A percentile compares a stretch with the other conserved stretches of the same genome.
These are phyloP conservation scores for Septoria linicola DNA, from an alignment of 2,329 filamentous ascomycete genomes.

Conservation along the genomic window DNA sequence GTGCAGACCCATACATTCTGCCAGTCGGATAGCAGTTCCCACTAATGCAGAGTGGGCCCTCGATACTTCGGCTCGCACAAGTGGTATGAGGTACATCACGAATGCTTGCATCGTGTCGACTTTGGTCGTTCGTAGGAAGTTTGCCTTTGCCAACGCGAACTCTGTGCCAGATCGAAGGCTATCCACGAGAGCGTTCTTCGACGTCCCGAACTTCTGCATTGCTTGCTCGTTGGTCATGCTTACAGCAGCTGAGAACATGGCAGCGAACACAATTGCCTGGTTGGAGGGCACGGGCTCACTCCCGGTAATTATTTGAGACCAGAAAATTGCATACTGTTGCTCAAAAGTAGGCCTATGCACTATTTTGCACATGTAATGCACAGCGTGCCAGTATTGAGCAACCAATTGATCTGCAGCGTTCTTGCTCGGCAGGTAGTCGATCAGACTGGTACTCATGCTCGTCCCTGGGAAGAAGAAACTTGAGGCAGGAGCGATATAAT, in stretches of 20 bases:
- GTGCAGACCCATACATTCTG: constrained; percentile 75
- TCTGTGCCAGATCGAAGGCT: constrained; percentile 67
- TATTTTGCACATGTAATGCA: constrained; percentile 67
- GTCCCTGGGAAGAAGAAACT: constrained; percentile 63
- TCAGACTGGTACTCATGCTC: constrained; percentile 51
- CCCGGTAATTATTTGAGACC: constrained; percentile 59
- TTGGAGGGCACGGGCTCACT: constrained; percentile 63
- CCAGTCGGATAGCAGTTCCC: constrained; percentile 69
- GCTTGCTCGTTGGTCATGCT: constrained; percentile 57
- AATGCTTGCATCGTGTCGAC: constrained; percentile 75
- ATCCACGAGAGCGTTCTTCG: constrained; percentile 59
- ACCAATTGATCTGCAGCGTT: constrained; percentile 61
- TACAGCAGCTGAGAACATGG: constrained; percentile 66
- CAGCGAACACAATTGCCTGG: constrained; percentile 68
- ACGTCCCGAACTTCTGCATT: constrained; percentile 54
- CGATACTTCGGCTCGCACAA: constrained; percentile 71
- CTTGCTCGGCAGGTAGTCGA: constrained; percentile 61
- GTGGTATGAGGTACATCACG: constrained; percentile 72
- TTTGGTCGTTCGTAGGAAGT: constrained; percentile 69
- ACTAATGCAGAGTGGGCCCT: constrained; percentile 70
- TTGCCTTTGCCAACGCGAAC: constrained; percentile 64
- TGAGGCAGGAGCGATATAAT: constrained; percentile 67
- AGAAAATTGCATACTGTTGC: constrained; percentile 63
- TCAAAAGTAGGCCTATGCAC: constrained; percentile 68
- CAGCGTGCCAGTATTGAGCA: constrained; percentile 65